Conservation (phyloP, 2,329 filamentous ascomycete genomes). For the Phyllosticta capitalensis region DNA sequence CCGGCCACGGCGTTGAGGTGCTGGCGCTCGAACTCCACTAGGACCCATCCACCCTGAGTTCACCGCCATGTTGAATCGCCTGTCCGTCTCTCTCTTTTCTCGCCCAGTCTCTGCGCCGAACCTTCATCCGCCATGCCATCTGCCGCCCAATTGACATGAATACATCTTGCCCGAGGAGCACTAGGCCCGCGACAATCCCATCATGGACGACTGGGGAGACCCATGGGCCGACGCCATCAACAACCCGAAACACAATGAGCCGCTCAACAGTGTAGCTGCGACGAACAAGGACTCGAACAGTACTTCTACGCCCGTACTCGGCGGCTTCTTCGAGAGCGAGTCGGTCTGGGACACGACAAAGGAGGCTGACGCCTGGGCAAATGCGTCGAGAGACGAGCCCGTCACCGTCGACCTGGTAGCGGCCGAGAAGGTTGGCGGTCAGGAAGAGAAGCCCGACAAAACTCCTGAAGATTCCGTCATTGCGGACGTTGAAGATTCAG, state of each 20-base stretch:
- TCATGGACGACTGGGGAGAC: constrained; percentile 34
- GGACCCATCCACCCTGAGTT: not conserved
- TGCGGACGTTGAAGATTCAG: not conserved
- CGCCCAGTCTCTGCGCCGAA: not conserved
- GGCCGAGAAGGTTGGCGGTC: not conserved
- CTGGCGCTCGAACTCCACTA: not conserved
- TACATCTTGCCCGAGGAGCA: constrained; percentile 2
- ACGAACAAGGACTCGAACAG: not conserved
- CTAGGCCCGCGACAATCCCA: constrained; percentile 15
- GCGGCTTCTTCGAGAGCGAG: constrained; percentile 23
- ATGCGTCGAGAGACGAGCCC: not conserved
- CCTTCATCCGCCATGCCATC: not conserved
- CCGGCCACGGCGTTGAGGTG: not conserved
- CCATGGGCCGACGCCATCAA: constrained; percentile 30
- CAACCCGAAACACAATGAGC: constrained; percentile 9
- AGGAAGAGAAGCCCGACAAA: not conserved
- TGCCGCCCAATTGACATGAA: constrained; percentile 4
- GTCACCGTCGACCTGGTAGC: not conserved
- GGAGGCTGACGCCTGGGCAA: constrained; percentile 22
- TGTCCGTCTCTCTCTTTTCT: not conserved
- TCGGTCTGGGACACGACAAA: constrained; percentile 25
- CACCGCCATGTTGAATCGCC: not conserved
- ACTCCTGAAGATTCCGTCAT: not conserved
- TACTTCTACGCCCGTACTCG: constrained; percentile 1
- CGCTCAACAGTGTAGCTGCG: not conserved